A percentile compares a stretch with the other conserved stretches of the same genome.
Conservation (phyloP, 2,329 filamentous ascomycete species). For the Neoascochyta sp. region DNA sequence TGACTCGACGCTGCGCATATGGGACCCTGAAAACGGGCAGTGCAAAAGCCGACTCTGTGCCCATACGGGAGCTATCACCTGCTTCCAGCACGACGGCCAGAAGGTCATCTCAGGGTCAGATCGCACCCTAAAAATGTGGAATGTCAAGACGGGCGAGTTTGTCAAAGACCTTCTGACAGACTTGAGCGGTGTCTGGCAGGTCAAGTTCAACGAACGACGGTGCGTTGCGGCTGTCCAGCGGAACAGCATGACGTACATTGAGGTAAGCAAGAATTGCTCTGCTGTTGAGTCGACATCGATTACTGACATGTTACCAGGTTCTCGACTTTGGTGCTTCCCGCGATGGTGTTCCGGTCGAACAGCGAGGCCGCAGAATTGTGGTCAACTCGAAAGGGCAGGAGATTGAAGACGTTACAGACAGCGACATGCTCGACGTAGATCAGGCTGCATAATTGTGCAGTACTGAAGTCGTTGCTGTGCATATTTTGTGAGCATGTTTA, state of each 20-base stretch:
- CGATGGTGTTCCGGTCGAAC: slow-evolving; percentile 73
- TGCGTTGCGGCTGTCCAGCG: slow-evolving; percentile 96
- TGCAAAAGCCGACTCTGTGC: slow-evolving; percentile 88
- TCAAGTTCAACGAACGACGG: slow-evolving; percentile 91
- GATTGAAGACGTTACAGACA: slow-evolving; percentile 34
- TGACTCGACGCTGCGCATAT: slow-evolving; percentile 91
- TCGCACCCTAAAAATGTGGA: slow-evolving; percentile 97
- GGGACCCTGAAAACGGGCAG: slow-evolving; percentile 89
- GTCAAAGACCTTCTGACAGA: slow-evolving; percentile 90
- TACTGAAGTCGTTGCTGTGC: no score
- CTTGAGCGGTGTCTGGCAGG: slow-evolving; percentile 96
- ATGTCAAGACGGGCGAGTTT: slow-evolving; percentile 86
- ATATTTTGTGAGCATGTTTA: slow-evolving; percentile 23
- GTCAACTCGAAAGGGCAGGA: slow-evolving; percentile 43
- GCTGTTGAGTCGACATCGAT: background rate
- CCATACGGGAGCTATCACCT: slow-evolving; percentile 95
- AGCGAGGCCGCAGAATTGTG: slow-evolving; percentile 73
- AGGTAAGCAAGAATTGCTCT: slow-evolving; percentile 50
- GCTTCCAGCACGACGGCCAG: slow-evolving; percentile 94
- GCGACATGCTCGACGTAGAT: slow-evolving; percentile 30
- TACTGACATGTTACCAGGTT: slow-evolving; percentile 59
- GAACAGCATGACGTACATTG: slow-evolving; percentile 88
- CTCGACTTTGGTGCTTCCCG: slow-evolving; percentile 94
- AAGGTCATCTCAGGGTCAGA: slow-evolving; percentile 97
- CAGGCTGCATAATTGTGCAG: no score